These are phyloP conservation scores for Phlebopus sp. DNA, from an alignment of 1,284 basidiomycete species.

Conservation along the genomic window DNA sequence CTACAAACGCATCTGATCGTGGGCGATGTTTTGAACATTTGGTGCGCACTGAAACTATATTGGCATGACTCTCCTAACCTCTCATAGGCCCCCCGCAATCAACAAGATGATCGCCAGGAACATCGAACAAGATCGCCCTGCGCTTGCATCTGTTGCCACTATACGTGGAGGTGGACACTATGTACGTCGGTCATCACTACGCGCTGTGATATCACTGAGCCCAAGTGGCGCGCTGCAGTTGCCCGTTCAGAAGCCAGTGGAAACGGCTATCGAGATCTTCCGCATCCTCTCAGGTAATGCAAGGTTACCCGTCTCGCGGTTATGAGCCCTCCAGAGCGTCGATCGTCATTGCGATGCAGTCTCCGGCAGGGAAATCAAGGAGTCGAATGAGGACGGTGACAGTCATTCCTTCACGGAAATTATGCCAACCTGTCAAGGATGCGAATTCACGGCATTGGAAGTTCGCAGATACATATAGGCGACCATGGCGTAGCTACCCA, in stretches of 20 bases:
- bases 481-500: too few relatives aligned
- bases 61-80: background rate
- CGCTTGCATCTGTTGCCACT: conserved; percentile 11
- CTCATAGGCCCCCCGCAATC: conserved; percentile 9
- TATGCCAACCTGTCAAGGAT: too few relatives aligned
- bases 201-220: background rate
- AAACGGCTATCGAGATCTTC: background rate
- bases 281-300: background rate
- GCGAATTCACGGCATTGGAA: too few relatives aligned
- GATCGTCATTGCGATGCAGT: too few relatives aligned
- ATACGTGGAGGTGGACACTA: conserved; percentile 16
- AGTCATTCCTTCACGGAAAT: too few relatives aligned
- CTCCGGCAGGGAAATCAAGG: too few relatives aligned
- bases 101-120: conserved; percentile 8
- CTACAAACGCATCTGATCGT: conserved; percentile 15
- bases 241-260: background rate
- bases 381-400: too few relatives aligned
- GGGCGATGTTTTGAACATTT: conserved; percentile 10
- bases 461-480: too few relatives aligned
- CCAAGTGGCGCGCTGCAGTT: background rate
- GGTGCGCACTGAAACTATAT: conserved; percentile 8
- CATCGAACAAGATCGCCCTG: conserved; percentile 4
- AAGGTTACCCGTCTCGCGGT: background rate
- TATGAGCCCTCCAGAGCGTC: background rate
- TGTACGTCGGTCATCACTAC: conserved; percentile 7